A percentile compares a stretch with the other conserved stretches of the same genome.
Evolutionary conservation across 495 filamentous ascomycete genomes (phyloP).

Genomic region (Talaromyces liani): DNA sequence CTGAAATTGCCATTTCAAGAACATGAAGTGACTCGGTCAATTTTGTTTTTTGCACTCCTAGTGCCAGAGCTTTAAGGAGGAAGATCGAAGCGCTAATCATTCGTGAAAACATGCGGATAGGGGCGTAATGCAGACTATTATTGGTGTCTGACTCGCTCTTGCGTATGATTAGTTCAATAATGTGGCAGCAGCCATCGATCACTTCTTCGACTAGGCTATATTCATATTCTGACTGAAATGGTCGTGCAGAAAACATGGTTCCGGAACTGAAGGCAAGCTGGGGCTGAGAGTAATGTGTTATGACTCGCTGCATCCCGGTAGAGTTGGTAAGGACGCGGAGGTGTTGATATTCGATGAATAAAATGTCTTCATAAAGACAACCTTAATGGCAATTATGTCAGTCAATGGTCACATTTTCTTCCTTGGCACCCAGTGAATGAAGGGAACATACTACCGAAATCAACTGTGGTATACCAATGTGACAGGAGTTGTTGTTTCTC

Average conservation of each 20-base stretch:
- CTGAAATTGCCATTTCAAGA: constrained; percentile 25
- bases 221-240: constrained; percentile 14
- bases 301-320: constrained; percentile 30
- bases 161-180: constrained; percentile 19
- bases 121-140: constrained; percentile 21
- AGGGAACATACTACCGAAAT: neutral
- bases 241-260: neutral
- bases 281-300: constrained; percentile 19
- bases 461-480: constrained; percentile 16
- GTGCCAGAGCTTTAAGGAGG: constrained; percentile 31
- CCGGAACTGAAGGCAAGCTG: neutral
- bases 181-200: constrained; percentile 25
- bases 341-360: constrained; percentile 32
- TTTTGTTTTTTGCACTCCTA: constrained; percentile 26
- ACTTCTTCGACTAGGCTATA: constrained; percentile 34
- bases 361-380: constrained; percentile 10
- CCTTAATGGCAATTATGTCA: neutral
- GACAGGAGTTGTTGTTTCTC: constrained; percentile 22
- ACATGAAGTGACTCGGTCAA: constrained; percentile 26
- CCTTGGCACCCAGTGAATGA: constrained; percentile 8
- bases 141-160: neutral
- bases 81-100: constrained; percentile 34
- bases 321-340: constrained; percentile 30
- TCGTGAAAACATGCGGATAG: constrained; percentile 29
- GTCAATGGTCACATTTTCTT: constrained; percentile 10